A percentile compares a stretch with the other conserved stretches of the same genome.
Conservation (phyloP, 306 rosid genomes). For the Carpinus viminea region DNA sequence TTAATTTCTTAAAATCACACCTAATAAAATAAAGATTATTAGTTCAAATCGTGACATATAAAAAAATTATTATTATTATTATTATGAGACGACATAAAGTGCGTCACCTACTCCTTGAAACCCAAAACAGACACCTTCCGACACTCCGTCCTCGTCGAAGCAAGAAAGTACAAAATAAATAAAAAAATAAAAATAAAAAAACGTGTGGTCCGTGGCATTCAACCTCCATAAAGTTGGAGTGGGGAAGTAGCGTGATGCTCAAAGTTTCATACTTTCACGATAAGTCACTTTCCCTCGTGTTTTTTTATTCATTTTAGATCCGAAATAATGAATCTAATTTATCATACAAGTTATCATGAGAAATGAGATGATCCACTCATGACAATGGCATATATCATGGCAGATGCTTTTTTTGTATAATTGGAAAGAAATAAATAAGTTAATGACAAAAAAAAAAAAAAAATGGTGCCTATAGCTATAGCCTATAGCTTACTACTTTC, state of each 20-base stretch:
- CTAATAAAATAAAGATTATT: too few species aligned
- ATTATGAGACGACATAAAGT: too few species aligned
- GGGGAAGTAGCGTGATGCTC: background rate
- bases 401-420: background rate
- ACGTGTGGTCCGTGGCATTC: background rate
- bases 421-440: background rate
- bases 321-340: conserved; percentile 9
- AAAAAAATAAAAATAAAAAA: background rate
- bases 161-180: background rate
- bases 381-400: background rate
- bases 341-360: background rate
- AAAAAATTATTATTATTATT: too few species aligned
- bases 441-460: background rate
- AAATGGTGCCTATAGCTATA: background rate
- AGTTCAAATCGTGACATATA: too few species aligned
- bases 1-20: too few species aligned
- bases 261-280: conserved; percentile 20
- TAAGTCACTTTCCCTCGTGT: background rate
- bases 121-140: background rate
- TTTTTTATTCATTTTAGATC: background rate
- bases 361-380: background rate
- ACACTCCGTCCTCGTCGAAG: background rate
- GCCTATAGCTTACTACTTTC: background rate
- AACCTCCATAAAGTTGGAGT: background rate
- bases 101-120: background rate